Percentiles rank a stretch among this genome's conserved stretches.
These are phyloP conservation scores for Cystobasidium pallidum DNA, from an alignment of 1,284 basidiomycete species.

Conservation along the genomic window DNA sequence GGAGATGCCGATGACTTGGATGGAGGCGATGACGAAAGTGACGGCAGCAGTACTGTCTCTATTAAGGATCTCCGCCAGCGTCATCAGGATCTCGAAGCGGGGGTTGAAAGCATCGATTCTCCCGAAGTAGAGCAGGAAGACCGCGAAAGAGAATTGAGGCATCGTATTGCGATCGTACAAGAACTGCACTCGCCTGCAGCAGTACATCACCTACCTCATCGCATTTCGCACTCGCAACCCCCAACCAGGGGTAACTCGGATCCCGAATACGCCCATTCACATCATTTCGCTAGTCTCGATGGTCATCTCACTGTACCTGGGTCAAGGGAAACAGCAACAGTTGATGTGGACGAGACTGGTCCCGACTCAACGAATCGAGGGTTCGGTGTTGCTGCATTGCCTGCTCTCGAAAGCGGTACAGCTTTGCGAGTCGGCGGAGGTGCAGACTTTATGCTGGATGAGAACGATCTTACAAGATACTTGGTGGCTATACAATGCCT, in stretches of 20 bases:
- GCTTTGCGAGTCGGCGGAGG: conserved; percentile 14
- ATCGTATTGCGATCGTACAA: conserved; percentile 44
- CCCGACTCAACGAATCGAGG: neutral
- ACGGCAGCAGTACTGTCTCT: conserved; percentile 17
- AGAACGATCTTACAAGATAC: conserved; percentile 71
- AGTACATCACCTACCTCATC: conserved; percentile 26
- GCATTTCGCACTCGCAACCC: conserved; percentile 37
- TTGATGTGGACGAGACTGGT: neutral
- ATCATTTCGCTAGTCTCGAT: conserved; percentile 20
- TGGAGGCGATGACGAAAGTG: conserved; percentile 55
- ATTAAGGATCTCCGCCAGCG: conserved; percentile 13
- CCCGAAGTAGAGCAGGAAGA: conserved; percentile 49
- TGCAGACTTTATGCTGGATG: conserved; percentile 38
- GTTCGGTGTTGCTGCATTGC: conserved; percentile 16
- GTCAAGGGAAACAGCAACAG: neutral
- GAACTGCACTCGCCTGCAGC: conserved; percentile 46
- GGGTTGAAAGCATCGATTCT: conserved; percentile 2
- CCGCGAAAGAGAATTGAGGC: conserved; percentile 46
- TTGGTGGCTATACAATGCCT: conserved; percentile 78
- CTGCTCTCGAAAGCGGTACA: conserved; percentile 19
- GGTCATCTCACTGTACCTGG: conserved; percentile 17
- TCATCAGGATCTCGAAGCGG: neutral
- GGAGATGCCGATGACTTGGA: conserved; percentile 54
- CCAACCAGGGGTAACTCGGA: conserved; percentile 43
- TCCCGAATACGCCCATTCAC: conserved; percentile 23